Conservation (phyloP, 2,329 filamentous ascomycete genomes). For the Pseudogymnoascus sp. region DNA sequence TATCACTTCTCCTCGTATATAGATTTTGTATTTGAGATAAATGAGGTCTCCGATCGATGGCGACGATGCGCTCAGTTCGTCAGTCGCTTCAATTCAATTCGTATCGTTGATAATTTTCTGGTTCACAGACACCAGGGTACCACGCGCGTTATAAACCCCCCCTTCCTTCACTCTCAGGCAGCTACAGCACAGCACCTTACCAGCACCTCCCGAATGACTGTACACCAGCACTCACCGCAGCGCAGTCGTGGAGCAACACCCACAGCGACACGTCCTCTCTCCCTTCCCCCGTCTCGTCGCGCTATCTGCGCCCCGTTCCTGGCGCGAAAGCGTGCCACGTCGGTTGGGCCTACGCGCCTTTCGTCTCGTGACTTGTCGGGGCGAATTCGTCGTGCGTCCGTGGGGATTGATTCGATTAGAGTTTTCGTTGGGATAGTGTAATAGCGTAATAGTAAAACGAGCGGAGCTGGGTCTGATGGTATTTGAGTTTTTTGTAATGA, state of each 20-base stretch:
- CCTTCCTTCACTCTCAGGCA: slow-evolving; percentile 1
- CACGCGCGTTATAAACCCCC: neutral
- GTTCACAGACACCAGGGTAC: neutral
- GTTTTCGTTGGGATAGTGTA: neutral
- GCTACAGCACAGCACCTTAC: neutral
- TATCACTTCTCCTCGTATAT: no score
- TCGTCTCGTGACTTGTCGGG: neutral
- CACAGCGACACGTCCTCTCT: neutral
- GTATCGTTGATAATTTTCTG: neutral
- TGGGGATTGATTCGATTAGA: neutral
- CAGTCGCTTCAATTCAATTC: neutral
- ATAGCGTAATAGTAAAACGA: neutral
- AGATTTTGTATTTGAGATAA: neutral
- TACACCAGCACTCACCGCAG: neutral
- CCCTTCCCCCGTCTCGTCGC: neutral
- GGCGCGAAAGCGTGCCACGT: slow-evolving; percentile 2
- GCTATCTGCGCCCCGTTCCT: neutral
- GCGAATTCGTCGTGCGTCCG: neutral
- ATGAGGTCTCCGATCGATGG: neutral
- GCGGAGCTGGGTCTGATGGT: neutral
- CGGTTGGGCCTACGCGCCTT: neutral
- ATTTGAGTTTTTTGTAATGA: neutral
- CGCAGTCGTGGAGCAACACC: neutral
- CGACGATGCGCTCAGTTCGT: neutral
- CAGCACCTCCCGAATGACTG: neutral